A percentile compares a stretch with the other conserved stretches of the same genome.
These are phyloP conservation scores for Rosa multiflora DNA, from an alignment of 306 rosid genomes.

Conservation along the genomic window DNA sequence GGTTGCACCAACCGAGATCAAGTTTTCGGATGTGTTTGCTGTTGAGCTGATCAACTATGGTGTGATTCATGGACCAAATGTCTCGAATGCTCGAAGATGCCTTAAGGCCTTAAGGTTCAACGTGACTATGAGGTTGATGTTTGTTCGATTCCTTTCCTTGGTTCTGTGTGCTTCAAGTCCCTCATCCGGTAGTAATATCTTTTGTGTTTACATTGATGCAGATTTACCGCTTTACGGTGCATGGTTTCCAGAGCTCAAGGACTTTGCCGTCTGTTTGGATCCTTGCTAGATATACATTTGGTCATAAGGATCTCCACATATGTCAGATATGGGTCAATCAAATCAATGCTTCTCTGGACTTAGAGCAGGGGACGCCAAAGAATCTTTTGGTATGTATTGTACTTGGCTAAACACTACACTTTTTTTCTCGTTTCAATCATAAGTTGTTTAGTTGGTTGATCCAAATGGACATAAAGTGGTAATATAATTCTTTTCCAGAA, in stretches of 20 bases:
- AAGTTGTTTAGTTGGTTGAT: constrained; percentile 17
- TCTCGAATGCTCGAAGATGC: constrained; percentile 40
- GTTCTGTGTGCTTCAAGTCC: constrained; percentile 17
- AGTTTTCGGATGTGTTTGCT: constrained; percentile 67
- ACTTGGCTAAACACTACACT: constrained; percentile 22
- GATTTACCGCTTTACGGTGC: no score
- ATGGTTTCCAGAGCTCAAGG: constrained; percentile 62
- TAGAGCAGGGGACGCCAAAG: constrained; percentile 67
- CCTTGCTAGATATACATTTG: constrained; percentile 63
- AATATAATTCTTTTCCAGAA: constrained; percentile 44
- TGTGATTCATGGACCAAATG: constrained; percentile 42
- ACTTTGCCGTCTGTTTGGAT: constrained; percentile 53
- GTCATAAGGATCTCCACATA: constrained; percentile 49
- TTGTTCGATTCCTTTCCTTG: constrained; percentile 28
- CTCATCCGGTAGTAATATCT: constrained; percentile 6
- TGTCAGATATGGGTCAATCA: constrained; percentile 79
- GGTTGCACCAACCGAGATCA: constrained; percentile 50
- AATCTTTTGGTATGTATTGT: constrained; percentile 74
- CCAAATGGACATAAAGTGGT: constrained; percentile 9
- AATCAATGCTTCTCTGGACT: constrained; percentile 46
- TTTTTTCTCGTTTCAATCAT: constrained; percentile 15
- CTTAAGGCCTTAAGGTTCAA: constrained; percentile 24
- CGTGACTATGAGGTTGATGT: constrained; percentile 49
- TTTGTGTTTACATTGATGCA: constrained; percentile 29
- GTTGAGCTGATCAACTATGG: constrained; percentile 50